These are phyloP conservation scores for Pestalotiopsis sp. DNA, from an alignment of 2,329 filamentous ascomycete species.

Conservation along the genomic window DNA sequence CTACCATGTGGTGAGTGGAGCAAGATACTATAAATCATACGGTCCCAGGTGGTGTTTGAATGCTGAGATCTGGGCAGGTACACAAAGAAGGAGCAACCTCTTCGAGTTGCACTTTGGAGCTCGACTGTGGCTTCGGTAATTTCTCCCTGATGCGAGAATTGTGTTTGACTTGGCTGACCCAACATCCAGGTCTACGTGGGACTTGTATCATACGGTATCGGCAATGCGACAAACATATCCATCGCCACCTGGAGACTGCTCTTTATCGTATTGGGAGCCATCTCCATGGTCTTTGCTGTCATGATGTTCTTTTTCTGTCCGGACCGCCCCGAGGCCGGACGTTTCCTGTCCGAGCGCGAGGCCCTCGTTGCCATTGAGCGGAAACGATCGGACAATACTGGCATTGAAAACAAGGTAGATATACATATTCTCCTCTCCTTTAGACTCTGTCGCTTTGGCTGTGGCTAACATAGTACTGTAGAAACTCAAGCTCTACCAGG, in stretches of 20 bases:
- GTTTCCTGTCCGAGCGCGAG: background rate
- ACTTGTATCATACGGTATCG: slow-evolving; percentile 15
- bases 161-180: slow-evolving; percentile 28
- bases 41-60: background rate
- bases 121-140: slow-evolving; percentile 34
- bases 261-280: background rate
- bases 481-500: background rate
- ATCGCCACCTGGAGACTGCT: background rate
- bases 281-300: background rate
- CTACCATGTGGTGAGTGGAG: background rate
- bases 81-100: slow-evolving; percentile 24
- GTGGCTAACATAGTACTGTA: background rate
- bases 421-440: no score
- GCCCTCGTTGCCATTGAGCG: background rate
- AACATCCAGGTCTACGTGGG: slow-evolving; percentile 28
- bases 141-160: slow-evolving; percentile 35
- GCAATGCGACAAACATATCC: background rate
- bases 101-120: slow-evolving; percentile 26
- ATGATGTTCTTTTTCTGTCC: background rate
- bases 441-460: no score
- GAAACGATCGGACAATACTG: background rate
- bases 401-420: background rate
- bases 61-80: slow-evolving; percentile 19
- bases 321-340: background rate
- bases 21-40: no score